phyloP scores from a whole-genome alignment of 1,284 basidiomycete species.

The Leccinum griseonigrum region DNA sequence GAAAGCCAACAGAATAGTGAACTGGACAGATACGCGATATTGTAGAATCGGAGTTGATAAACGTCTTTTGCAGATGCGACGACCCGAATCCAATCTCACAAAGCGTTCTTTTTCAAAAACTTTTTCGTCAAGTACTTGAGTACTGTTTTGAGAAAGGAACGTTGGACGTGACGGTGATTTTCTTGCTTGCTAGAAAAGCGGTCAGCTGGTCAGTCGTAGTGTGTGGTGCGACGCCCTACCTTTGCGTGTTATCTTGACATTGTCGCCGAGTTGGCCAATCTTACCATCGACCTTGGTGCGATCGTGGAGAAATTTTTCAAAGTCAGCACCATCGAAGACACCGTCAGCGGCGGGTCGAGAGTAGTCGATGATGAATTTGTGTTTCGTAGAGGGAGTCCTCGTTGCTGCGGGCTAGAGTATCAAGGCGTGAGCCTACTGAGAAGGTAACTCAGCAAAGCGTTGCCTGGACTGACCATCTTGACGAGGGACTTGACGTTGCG shows the following conservation, averaged over 20 bases:
- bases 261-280: conserved; percentile 85
- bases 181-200: conserved; percentile 54
- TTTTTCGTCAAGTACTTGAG: conserved; percentile 95
- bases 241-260: conserved; percentile 78
- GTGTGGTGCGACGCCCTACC: conserved; percentile 41
- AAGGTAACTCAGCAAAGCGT: conserved; percentile 88
- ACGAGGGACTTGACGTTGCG: conserved; percentile 18
- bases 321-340: conserved; percentile 89
- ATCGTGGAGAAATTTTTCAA: conserved; percentile 93
- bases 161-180: conserved; percentile 77
- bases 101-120: conserved; percentile 88
- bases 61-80: conserved; percentile 87
- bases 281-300: conserved; percentile 86
- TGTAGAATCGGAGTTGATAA: conserved; percentile 92
- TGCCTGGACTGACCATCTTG: conserved; percentile 70
- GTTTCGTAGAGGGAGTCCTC: conserved; percentile 69
- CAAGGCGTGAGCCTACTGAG: conserved; percentile 82
- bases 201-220: background rate
- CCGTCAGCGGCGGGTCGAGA: conserved; percentile 88
- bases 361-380: conserved; percentile 96
- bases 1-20: background rate
- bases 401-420: conserved; percentile 58
- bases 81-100: conserved; percentile 88
- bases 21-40: conserved; percentile 74
- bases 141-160: conserved; percentile 92